phyloP scores from a whole-genome alignment of 2,329 filamentous ascomycete species.

The Bertia moriformis region DNA sequence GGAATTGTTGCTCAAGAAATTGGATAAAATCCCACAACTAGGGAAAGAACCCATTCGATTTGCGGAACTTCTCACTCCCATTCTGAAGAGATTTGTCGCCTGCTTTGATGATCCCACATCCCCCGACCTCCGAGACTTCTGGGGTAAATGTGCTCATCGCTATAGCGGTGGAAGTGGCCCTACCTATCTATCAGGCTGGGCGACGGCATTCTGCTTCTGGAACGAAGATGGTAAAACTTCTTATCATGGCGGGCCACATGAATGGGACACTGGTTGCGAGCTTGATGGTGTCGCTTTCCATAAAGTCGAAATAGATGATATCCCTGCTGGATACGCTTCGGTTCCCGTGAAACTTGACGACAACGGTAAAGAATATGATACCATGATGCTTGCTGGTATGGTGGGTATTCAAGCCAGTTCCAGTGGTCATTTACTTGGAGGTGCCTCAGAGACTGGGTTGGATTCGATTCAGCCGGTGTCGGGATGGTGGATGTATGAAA shows the following conservation, averaged over 20 bases:
- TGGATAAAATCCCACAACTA: conserved; percentile 26
- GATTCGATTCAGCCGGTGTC: neutral
- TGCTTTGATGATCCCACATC: conserved; percentile 24
- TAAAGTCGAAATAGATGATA: neutral
- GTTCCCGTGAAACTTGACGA: neutral
- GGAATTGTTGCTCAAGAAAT: conserved; percentile 19
- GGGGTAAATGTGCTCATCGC: conserved; percentile 12
- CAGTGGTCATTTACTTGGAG: too few relatives aligned
- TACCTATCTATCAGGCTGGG: neutral
- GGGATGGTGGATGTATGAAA: neutral
- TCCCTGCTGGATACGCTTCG: neutral
- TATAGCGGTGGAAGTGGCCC: neutral
- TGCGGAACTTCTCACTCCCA: conserved; percentile 21
- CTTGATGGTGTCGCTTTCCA: neutral
- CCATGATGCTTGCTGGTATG: neutral
- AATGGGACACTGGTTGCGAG: neutral
- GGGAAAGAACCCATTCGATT: conserved; percentile 25
- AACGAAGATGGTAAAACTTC: neutral
- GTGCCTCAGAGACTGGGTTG: too few relatives aligned
- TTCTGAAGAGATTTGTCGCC: conserved; percentile 26
- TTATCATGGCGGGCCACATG: neutral
- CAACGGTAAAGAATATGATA: neutral
- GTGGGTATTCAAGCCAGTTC: neutral
- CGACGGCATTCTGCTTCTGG: neutral
- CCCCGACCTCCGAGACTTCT: conserved; percentile 20